Percentiles rank a stretch among this genome's conserved stretches.
Evolutionary conservation across 345 rosid genomes (phyloP).

Genomic region (Pistacia atlantica): DNA sequence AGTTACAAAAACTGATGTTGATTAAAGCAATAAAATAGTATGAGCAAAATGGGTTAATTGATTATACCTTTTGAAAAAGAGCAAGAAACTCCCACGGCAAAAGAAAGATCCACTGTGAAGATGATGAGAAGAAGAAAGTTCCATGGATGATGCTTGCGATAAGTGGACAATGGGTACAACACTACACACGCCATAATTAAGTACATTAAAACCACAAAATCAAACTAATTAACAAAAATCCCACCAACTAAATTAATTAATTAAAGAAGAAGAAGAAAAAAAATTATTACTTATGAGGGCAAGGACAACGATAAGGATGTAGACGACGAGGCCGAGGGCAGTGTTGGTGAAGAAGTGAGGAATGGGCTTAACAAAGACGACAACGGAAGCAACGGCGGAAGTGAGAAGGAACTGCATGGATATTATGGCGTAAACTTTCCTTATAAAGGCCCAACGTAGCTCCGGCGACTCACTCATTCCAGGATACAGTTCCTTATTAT

Average conservation of each 20-base stretch:
- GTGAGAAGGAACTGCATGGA: slow-evolving; percentile 49
- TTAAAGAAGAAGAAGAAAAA: too few species aligned
- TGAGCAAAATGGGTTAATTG: neutral
- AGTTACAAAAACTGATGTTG: neutral
- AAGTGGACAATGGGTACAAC: slow-evolving; percentile 44
- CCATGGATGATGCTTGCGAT: slow-evolving; percentile 52
- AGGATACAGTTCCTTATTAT: slow-evolving; percentile 29
- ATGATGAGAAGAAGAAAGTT: slow-evolving; percentile 53
- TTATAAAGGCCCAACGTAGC: slow-evolving; percentile 68
- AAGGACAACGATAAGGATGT: slow-evolving; percentile 34
- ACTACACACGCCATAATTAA: slow-evolving; percentile 33
- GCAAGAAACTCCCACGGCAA: slow-evolving; percentile 55
- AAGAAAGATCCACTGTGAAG: slow-evolving; percentile 53
- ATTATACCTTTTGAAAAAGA: slow-evolving; percentile 56
- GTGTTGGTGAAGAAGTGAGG: slow-evolving; percentile 41
- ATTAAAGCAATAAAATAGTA: neutral
- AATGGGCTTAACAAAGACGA: slow-evolving; percentile 41
- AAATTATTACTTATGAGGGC: slow-evolving; percentile 11
- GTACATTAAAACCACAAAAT: too few species aligned
- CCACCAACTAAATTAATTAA: too few species aligned
- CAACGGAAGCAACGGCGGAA: slow-evolving; percentile 21
- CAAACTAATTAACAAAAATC: too few species aligned
- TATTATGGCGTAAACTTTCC: slow-evolving; percentile 61
- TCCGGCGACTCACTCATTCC: slow-evolving; percentile 52
- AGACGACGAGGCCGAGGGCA: slow-evolving; percentile 36